Percentiles rank a stretch among this genome's conserved stretches.
These are phyloP conservation scores for Cercospora janseana DNA, from an alignment of 2,329 filamentous ascomycete genomes.

Conservation along the genomic window DNA sequence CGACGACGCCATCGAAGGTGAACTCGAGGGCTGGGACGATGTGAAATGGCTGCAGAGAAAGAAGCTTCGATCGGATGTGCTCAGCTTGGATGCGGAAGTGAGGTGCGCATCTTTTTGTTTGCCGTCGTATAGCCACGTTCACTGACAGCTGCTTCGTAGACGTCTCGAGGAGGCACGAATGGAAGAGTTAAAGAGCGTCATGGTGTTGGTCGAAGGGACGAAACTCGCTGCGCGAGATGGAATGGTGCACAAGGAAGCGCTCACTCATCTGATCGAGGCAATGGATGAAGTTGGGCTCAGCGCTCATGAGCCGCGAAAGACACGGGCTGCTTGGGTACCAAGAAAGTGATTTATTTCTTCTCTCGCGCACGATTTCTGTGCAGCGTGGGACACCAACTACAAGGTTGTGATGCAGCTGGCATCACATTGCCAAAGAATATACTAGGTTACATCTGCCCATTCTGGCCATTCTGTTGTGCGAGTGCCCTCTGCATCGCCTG, in stretches of 20 bases:
- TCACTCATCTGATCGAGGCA: conserved; percentile 13
- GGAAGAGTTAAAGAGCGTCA: conserved; percentile 17
- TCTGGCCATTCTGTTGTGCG: conserved; percentile 16
- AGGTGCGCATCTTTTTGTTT: neutral
- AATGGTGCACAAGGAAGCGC: conserved; percentile 8
- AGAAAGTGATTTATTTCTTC: neutral
- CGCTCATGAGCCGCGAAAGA: neutral
- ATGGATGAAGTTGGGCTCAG: conserved; percentile 20
- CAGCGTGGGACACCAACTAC: neutral
- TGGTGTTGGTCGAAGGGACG: conserved; percentile 15
- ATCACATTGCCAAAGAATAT: neutral
- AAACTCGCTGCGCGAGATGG: conserved; percentile 13
- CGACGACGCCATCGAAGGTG: conserved; percentile 1
- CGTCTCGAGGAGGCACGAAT: conserved; percentile 17
- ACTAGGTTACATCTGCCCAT: conserved; percentile 15
- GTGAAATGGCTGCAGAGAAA: conserved; percentile 15
- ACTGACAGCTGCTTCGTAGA: neutral
- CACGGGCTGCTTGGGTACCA: neutral
- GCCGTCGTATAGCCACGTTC: neutral
- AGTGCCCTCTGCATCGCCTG: conserved; percentile 36
- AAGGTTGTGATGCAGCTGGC: no score
- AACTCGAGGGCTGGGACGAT: conserved; percentile 12
- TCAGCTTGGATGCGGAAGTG: conserved; percentile 15
- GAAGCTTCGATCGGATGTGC: conserved; percentile 10
- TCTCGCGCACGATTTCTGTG: neutral